A percentile compares a stretch with the other conserved stretches of the same genome.
Evolutionary conservation across 371 early-diverging fungal species (phyloP).

Genomic region (Rhizopus delemar): DNA sequence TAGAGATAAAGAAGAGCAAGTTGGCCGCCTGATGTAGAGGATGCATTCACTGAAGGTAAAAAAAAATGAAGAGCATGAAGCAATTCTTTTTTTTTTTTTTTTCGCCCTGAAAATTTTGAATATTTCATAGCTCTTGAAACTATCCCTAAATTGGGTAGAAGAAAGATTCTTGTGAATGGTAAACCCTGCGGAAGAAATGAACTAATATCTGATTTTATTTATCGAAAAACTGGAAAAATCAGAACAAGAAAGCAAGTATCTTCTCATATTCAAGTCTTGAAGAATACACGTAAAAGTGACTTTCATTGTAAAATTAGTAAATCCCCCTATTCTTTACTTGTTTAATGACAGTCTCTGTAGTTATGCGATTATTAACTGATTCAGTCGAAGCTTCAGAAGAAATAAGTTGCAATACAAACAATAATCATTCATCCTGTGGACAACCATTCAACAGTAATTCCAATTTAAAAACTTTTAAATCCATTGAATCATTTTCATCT

Average conservation of each 20-base stretch:
- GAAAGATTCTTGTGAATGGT: constrained; percentile 56
- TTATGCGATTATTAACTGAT: constrained; percentile 51
- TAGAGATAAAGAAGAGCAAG: constrained; percentile 53
- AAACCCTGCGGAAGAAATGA: constrained; percentile 75
- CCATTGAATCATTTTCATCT: constrained; percentile 38
- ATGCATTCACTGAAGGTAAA: constrained; percentile 66
- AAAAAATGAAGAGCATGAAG: neutral
- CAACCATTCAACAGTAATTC: neutral
- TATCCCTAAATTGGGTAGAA: constrained; percentile 50
- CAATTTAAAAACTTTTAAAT: constrained; percentile 19
- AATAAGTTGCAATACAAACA: neutral
- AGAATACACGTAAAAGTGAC: constrained; percentile 70
- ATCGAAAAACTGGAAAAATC: constrained; percentile 61
- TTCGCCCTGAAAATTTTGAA: constrained; percentile 8
- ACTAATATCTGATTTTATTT: constrained; percentile 75
- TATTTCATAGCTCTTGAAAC: constrained; percentile 40
- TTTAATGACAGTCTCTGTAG: constrained; percentile 22
- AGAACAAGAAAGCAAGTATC: constrained; percentile 80
- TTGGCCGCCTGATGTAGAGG: constrained; percentile 70
- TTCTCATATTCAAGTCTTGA: constrained; percentile 79
- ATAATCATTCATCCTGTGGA: neutral
- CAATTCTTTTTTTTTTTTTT: constrained; percentile 4
- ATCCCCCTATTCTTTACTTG: neutral
- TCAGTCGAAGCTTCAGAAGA: constrained; percentile 39
- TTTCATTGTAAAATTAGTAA: constrained; percentile 34